Percentiles rank a stretch among this genome's conserved stretches.
phyloP scores from a whole-genome alignment of 1,284 basidiomycete genomes.

The Ganoderma leucocontextum region DNA sequence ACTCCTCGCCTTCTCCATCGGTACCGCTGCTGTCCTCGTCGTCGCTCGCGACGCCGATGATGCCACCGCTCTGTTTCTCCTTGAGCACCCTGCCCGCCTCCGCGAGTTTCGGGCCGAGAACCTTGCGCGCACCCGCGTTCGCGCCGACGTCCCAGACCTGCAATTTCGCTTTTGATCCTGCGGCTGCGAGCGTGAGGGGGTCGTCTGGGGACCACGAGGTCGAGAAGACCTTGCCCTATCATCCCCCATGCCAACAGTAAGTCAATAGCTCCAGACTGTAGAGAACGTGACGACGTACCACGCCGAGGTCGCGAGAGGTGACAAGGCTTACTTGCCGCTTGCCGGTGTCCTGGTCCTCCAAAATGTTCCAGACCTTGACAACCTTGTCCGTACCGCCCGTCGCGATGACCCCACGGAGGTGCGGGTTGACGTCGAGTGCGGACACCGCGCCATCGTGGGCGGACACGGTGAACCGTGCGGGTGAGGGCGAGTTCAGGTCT shows the following conservation, averaged over 20 bases:
- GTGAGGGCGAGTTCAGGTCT: conserved; percentile 64
- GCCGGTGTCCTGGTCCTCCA: conserved; percentile 67
- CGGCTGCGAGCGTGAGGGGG: conserved; percentile 92
- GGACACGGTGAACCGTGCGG: conserved; percentile 87
- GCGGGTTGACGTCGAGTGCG: conserved; percentile 90
- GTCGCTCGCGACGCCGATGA: conserved; percentile 75
- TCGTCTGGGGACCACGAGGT: conserved; percentile 93
- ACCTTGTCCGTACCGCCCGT: conserved; percentile 95
- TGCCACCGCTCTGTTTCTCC: conserved; percentile 72
- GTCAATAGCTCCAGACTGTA: not conserved
- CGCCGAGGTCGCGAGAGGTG: conserved; percentile 90
- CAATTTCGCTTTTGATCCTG: conserved; percentile 90
- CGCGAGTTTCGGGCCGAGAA: conserved; percentile 77
- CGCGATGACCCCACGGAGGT: conserved; percentile 90
- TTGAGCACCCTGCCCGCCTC: conserved; percentile 72
- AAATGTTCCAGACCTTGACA: conserved; percentile 95
- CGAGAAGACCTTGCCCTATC: conserved; percentile 94
- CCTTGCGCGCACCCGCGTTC: conserved; percentile 81
- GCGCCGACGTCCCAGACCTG: conserved; percentile 95
- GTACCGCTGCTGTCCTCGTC: conserved; percentile 72
- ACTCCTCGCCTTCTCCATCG: conserved; percentile 36
- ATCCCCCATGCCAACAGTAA: not conserved
- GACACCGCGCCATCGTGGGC: conserved; percentile 97
- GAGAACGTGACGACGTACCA: conserved; percentile 65
- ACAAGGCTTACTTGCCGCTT: conserved; percentile 89